Evolutionary conservation across 140 eudicot species (phyloP).

Genomic region (Cichorium intybus): DNA sequence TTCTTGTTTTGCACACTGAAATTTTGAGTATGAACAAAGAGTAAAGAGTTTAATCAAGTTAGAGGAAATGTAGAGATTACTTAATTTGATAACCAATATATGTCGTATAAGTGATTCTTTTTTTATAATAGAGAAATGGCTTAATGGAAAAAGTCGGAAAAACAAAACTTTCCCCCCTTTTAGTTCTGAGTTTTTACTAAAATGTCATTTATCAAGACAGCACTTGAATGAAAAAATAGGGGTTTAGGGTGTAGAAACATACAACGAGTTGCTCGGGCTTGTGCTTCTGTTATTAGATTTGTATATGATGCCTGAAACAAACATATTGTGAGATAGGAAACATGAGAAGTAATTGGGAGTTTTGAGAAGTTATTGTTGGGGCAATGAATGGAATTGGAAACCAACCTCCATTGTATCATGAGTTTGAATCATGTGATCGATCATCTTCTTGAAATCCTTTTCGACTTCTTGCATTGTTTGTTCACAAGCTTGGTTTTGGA

Average conservation of each 20-base stretch:
- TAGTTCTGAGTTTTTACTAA: no score
- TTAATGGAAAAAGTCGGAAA: not conserved
- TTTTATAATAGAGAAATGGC: no score
- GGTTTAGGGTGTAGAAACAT: conserved; percentile 27
- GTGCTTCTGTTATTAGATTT: conserved; percentile 62
- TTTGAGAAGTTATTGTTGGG: not conserved
- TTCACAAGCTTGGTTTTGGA: conserved; percentile 70
- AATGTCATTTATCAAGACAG: no score
- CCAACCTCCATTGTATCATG: conserved; percentile 67
- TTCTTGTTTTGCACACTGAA: conserved; percentile 58
- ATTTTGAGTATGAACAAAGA: not conserved
- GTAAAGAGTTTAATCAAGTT: conserved; percentile 11
- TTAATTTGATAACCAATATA: no score
- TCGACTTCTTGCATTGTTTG: conserved; percentile 62
- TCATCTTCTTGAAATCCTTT: conserved; percentile 67
- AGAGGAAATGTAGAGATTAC: no score
- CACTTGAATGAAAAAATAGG: not conserved
- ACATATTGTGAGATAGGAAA: conserved; percentile 4
- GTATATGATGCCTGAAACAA: conserved; percentile 60
- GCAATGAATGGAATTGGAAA: not conserved
- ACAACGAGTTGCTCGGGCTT: conserved; percentile 67
- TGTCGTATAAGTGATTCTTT: no score
- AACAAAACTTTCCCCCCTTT: no score
- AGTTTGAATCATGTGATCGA: conserved; percentile 51
- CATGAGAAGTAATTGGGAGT: not conserved